These are phyloP conservation scores for Nitzschia palea DNA, from an alignment of 108 stramenopile genomes.

Conservation along the genomic window DNA sequence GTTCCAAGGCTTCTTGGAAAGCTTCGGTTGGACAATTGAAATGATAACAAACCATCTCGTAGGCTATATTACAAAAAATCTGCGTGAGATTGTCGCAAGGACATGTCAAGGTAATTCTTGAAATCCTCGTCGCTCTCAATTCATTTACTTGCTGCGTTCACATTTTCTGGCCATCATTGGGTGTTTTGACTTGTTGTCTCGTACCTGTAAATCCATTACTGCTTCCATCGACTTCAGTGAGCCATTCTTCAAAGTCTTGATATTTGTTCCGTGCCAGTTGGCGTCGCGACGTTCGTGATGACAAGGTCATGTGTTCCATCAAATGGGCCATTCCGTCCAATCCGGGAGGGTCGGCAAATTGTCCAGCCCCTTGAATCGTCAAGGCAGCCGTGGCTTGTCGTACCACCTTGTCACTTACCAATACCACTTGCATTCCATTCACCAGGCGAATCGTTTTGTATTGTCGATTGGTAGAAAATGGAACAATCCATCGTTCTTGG, in stretches of 20 bases:
- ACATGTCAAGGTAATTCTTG: conserved; percentile 78
- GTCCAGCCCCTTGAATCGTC: conserved; percentile 68
- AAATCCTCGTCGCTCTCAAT: conserved; percentile 62
- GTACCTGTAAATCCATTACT: conserved; percentile 37
- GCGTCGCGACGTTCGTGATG: not conserved
- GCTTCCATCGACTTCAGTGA: conserved; percentile 51
- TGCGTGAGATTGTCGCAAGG: too few relatives aligned
- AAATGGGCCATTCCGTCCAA: conserved; percentile 73
- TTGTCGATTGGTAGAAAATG: conserved; percentile 60
- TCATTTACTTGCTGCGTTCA: too few relatives aligned
- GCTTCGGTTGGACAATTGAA: conserved; percentile 47
- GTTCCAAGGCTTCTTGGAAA: conserved; percentile 55
- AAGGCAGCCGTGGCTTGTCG: conserved; percentile 52
- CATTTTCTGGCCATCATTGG: too few relatives aligned
- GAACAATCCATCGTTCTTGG: conserved; percentile 7
- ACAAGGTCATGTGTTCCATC: conserved; percentile 76
- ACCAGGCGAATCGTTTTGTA: conserved; percentile 60
- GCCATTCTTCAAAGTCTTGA: conserved; percentile 73
- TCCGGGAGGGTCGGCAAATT: conserved; percentile 62
- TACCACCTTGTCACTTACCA: conserved; percentile 56
- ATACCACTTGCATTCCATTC: conserved; percentile 62
- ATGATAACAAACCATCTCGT: conserved; percentile 79
- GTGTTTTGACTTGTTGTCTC: too few relatives aligned
- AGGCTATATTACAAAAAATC: conserved; percentile 77
- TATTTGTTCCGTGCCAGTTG: not conserved